Conservation (phyloP, 345 rosid genomes). For the Limnanthes douglasii region DNA sequence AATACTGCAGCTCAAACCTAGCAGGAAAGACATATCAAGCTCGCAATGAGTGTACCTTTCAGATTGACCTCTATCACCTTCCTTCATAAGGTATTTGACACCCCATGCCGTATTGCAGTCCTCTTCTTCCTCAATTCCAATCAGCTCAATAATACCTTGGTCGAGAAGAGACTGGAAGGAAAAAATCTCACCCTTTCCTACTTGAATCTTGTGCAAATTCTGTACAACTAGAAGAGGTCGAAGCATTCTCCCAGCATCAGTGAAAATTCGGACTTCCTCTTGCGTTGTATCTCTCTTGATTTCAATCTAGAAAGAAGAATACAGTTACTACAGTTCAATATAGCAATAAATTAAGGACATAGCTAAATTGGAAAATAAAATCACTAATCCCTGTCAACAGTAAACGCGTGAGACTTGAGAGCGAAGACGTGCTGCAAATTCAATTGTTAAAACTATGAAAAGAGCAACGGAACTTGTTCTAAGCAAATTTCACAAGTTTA, state of each 20-base stretch:
- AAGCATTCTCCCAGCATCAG: constrained; percentile 81
- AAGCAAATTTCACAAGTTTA: too few species aligned
- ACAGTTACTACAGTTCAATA: background rate
- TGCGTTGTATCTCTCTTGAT: constrained; percentile 57
- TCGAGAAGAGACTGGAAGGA: constrained; percentile 44
- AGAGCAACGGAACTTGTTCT: too few species aligned
- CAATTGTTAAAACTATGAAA: too few species aligned
- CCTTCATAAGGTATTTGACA: constrained; percentile 32
- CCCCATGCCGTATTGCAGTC: constrained; percentile 71
- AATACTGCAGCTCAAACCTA: constrained; percentile 81
- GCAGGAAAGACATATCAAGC: constrained; percentile 63
- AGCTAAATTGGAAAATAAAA: too few species aligned
- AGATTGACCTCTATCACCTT: constrained; percentile 11
- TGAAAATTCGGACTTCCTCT: constrained; percentile 60
- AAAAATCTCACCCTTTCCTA: constrained; percentile 29
- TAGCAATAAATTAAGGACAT: constrained; percentile 2
- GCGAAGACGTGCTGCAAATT: too few species aligned
- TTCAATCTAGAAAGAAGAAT: constrained; percentile 43
- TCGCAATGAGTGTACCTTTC: constrained; percentile 58
- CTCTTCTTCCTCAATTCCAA: constrained; percentile 89
- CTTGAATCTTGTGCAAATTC: constrained; percentile 34
- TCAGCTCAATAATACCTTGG: constrained; percentile 55
- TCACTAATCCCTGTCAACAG: too few species aligned
- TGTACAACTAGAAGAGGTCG: constrained; percentile 80
- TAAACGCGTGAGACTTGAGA: too few species aligned